Conservation (phyloP, 2,329 filamentous ascomycete genomes). For the Fusarium sp. region DNA sequence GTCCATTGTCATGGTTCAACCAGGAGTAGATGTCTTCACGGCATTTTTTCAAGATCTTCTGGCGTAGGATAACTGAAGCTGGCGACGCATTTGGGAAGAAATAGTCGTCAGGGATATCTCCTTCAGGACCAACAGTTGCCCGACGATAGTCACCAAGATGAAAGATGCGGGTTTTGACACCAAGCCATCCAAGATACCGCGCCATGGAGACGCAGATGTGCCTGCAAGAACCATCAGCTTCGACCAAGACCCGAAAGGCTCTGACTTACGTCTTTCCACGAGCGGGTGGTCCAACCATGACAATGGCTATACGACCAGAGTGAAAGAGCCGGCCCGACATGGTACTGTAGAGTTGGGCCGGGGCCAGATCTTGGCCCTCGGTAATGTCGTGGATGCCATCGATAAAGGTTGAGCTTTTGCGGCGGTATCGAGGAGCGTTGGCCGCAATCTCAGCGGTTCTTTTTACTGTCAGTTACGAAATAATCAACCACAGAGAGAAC, state of each 20-base stretch:
- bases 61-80: constrained; percentile 89
- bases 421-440: constrained; percentile 88
- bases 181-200: constrained; percentile 94
- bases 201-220: constrained; percentile 97
- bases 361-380: constrained; percentile 84
- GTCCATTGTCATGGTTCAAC: constrained; percentile 95
- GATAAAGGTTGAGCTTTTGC: constrained; percentile 95
- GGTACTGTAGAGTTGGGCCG: constrained; percentile 96
- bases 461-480: constrained; percentile 31
- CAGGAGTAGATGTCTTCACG: constrained; percentile 97
- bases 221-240: constrained; percentile 53
- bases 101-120: constrained; percentile 93
- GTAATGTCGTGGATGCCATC: constrained; percentile 96
- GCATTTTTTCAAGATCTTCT: constrained; percentile 98
- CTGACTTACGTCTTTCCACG: constrained; percentile 87
- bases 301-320: constrained; percentile 95
- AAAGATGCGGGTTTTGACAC: constrained; percentile 98
- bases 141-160: constrained; percentile 96
- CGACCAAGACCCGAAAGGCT: not conserved
- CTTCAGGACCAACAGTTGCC: constrained; percentile 85
- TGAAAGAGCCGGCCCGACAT: constrained; percentile 98
- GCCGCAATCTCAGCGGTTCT: constrained; percentile 93
- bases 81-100: constrained; percentile 97
- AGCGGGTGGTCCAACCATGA: constrained; percentile 93
- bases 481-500: not conserved